Base-by-base conservation (phyloP, 192 early-diverging fungal species). In the Gamsiella multidivaricata region DNA sequence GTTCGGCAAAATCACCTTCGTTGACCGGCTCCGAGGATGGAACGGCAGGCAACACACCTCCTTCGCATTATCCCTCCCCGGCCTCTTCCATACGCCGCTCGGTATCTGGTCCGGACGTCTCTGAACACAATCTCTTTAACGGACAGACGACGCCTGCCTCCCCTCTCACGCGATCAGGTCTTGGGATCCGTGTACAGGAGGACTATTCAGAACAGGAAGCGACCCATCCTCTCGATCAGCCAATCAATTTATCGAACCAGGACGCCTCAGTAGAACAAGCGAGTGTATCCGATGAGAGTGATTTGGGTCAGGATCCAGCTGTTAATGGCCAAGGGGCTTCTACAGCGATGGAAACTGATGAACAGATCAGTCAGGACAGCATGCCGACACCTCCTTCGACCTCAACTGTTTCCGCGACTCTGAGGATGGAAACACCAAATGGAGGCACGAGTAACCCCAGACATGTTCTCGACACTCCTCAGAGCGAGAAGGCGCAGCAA, bases 321-420 rank as follows among this genome's bases (percentile, higher is more conserved):
- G 49, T 67, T 32, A 42, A 47, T 31, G 65, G 53, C 23, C 52
- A 67, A 29, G 65, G 31, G 22, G 33, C 65, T 1, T 20, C 39
- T 23, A 52, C 54, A 1, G 39, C 14, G 39, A 41, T 41, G 39
- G 39, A 41, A 41, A 14, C 7, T 41, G 45, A n/a, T n/a, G n/a
- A n/a, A n/a, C n/a, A n/a, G n/a, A n/a, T n/a, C 4, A 25, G 56
- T 15, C 56, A 58, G 26, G 56, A 46, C n/a, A 18, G 65, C 22
- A 67, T 67, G 41, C 65, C 65, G 15, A 67, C 65, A 15, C 65
- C 65, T 5, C 65, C 65, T 23, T 34, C 45, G 53, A 56, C 49
- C 0, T 45, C 65, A 0, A n/a, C 37, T 3, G 54, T 67, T 17
- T 10, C 39, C 18, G 36, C 61, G 8, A 14, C 31, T 4, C 17